A percentile compares a stretch with the other conserved stretches of the same genome.
phyloP scores from a whole-genome alignment of 2,329 filamentous ascomycete species.

The Mycocentrospora acerina region DNA sequence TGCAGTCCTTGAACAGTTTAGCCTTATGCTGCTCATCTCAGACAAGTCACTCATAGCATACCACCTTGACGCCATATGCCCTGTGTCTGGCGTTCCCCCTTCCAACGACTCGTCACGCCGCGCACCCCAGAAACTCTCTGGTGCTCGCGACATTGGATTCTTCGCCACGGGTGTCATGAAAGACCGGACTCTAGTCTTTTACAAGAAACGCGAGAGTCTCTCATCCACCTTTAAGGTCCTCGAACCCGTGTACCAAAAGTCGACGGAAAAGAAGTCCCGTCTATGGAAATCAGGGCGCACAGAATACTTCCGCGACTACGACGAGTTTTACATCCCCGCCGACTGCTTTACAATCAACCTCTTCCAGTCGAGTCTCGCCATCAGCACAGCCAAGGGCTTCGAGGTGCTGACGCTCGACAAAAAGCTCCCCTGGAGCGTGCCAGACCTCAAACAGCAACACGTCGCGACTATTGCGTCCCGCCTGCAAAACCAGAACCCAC shows the following conservation, averaged over 20 bases:
- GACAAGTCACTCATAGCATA: constrained; percentile 92
- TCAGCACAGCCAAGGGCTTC: constrained; percentile 87
- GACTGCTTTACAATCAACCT: constrained; percentile 95
- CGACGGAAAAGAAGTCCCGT: constrained; percentile 77
- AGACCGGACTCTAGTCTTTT: constrained; percentile 89
- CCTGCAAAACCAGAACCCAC: constrained; percentile 77
- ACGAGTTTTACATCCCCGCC: constrained; percentile 96
- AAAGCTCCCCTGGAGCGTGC: constrained; percentile 92
- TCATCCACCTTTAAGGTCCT: constrained; percentile 96
- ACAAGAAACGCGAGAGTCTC: constrained; percentile 91
- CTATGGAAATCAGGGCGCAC: constrained; percentile 72
- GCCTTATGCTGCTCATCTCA: constrained; percentile 84
- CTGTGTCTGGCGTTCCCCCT: constrained; percentile 55
- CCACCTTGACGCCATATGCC: constrained; percentile 80
- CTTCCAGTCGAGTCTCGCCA: constrained; percentile 91
- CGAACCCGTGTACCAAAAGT: constrained; percentile 92
- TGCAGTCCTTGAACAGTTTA: constrained; percentile 93
- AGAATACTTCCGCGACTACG: constrained; percentile 96
- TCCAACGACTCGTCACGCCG: constrained; percentile 73
- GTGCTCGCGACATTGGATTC: constrained; percentile 90
- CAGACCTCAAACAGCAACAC: constrained; percentile 75
- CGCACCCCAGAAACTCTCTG: constrained; percentile 87
- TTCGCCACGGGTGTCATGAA: constrained; percentile 97
- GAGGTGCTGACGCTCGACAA: constrained; percentile 97
- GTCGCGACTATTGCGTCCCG: constrained; percentile 83